phyloP scores from a whole-genome alignment of 2,329 filamentous ascomycete species.

The Phaeomoniella chlamydospora region DNA sequence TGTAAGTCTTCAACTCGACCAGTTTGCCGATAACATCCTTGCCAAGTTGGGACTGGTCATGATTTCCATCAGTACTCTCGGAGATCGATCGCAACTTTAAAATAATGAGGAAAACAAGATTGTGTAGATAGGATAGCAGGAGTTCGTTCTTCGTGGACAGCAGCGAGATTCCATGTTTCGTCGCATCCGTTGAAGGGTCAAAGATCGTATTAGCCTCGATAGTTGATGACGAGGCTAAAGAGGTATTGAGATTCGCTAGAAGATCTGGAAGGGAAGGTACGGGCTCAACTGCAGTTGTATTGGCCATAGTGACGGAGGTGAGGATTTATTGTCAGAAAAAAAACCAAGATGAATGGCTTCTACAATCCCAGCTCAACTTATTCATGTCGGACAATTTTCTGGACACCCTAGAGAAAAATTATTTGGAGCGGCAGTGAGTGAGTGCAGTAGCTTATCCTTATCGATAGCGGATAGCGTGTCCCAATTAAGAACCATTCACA shows the following conservation, averaged over 20 bases:
- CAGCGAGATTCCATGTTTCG: conserved; percentile 68
- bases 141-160: conserved; percentile 94
- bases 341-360: too few relatives aligned
- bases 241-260: neutral
- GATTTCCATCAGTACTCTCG: conserved; percentile 12
- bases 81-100: conserved; percentile 55
- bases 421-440: too few relatives aligned
- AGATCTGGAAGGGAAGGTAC: neutral
- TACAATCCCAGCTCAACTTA: too few relatives aligned
- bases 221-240: neutral
- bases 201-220: neutral
- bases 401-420: too few relatives aligned
- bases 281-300: neutral
- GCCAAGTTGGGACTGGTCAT: conserved; percentile 32
- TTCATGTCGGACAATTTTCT: too few relatives aligned
- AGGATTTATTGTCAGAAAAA: too few relatives aligned
- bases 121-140: conserved; percentile 90
- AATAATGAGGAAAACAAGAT: conserved; percentile 76
- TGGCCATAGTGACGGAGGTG: too few relatives aligned
- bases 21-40: conserved; percentile 69
- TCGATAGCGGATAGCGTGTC: too few relatives aligned
- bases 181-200: neutral
- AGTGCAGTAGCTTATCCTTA: too few relatives aligned
- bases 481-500: too few relatives aligned
- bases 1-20: conserved; percentile 78